Conservation (phyloP, 805 yeast genomes). For the Candida manassasensis region DNA sequence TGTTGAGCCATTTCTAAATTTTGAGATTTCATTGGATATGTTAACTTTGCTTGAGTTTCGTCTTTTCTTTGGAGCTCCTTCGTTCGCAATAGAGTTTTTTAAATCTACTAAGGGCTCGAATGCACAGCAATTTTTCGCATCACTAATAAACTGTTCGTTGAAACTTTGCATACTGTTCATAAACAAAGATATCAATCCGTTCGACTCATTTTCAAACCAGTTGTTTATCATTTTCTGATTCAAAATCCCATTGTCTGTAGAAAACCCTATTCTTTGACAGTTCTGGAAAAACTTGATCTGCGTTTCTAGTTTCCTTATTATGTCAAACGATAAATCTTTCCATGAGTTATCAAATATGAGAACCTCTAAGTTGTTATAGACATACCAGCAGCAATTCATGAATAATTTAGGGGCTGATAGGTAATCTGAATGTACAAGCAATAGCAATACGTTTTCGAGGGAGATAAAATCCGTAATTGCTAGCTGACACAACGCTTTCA, state of each 20-base stretch:
- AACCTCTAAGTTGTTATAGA: constrained; percentile 60
- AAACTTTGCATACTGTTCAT: constrained; percentile 14
- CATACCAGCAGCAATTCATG: constrained; percentile 61
- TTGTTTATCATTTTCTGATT: constrained; percentile 7
- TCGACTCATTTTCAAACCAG: constrained; percentile 20
- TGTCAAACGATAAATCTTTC: constrained; percentile 22
- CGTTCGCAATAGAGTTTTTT: constrained; percentile 14
- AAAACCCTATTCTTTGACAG: constrained; percentile 22
- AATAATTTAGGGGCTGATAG: constrained; percentile 52
- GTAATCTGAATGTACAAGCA: constrained; percentile 51
- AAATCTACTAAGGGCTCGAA: constrained; percentile 36
- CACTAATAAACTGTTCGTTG: constrained; percentile 32
- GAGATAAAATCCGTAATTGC: constrained; percentile 51
- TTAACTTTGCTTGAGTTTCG: constrained; percentile 10
- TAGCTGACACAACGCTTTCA: constrained; percentile 59
- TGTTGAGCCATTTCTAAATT: constrained; percentile 22
- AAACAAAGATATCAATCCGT: constrained; percentile 17
- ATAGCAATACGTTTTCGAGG: constrained; percentile 54
- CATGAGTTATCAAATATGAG: constrained; percentile 46
- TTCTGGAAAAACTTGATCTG: constrained; percentile 22
- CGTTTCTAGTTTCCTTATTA: constrained; percentile 23
- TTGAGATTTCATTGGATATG: constrained; percentile 15
- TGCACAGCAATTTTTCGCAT: constrained; percentile 25
- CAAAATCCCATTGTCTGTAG: constrained; percentile 15
- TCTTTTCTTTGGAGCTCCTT: constrained; percentile 13